Evolutionary conservation across 2,329 filamentous ascomycete genomes (phyloP).

Genomic region (Coniochaeta sp.): DNA sequence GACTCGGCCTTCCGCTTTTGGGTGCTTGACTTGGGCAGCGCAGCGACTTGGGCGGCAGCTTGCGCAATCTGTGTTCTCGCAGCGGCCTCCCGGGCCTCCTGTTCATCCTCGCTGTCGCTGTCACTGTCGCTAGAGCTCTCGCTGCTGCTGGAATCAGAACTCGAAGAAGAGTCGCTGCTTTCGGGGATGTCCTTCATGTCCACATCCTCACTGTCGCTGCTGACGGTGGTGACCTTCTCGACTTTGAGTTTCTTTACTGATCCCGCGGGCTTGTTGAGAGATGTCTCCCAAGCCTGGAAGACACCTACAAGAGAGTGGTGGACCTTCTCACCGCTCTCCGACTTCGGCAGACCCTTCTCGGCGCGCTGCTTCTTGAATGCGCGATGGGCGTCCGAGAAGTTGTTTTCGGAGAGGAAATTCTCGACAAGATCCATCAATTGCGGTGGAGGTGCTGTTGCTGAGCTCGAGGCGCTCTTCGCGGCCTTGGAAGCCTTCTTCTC

Average conservation of each 20-base stretch:
- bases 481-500: constrained; percentile 10
- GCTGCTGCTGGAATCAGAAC: constrained; percentile 25
- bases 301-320: constrained; percentile 39
- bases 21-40: constrained; percentile 25
- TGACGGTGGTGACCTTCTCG: constrained; percentile 11
- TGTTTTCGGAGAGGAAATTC: constrained; percentile 57
- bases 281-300: constrained; percentile 42
- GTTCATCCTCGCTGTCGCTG: constrained; percentile 11
- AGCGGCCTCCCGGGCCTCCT: constrained; percentile 8
- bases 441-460: constrained; percentile 35
- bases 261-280: constrained; percentile 22
- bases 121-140: constrained; percentile 19
- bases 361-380: constrained; percentile 57
- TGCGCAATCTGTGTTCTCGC: constrained; percentile 9
- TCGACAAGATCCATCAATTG: constrained; percentile 62
- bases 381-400: constrained; percentile 53
- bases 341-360: constrained; percentile 39
- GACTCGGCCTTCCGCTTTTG: constrained; percentile 48
- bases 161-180: constrained; percentile 21
- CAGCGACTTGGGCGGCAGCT: constrained; percentile 3
- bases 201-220: constrained; percentile 28
- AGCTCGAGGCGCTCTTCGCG: constrained; percentile 8
- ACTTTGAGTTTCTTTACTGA: constrained; percentile 15
- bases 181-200: constrained; percentile 37
- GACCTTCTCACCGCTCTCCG: constrained; percentile 15